Evolutionary conservation across 1,284 basidiomycete species (phyloP).

Genomic region (Porogramme epimiltina): DNA sequence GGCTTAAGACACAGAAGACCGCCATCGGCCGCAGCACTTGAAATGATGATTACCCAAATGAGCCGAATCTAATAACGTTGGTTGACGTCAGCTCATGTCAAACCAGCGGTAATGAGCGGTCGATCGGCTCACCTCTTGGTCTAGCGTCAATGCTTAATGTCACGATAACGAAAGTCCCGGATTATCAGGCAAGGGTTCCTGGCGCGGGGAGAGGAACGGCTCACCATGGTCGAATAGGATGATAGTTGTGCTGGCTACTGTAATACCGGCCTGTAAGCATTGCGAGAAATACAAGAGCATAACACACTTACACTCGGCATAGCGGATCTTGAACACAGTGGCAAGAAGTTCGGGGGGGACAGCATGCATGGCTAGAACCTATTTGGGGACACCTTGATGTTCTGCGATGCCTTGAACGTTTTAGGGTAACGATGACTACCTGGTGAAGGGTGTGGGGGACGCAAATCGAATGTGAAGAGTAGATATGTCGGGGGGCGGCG

Average conservation of each 20-base stretch:
- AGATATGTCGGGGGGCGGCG: too few relatives aligned
- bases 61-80: conserved; percentile 42
- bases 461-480: too few relatives aligned
- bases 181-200: neutral
- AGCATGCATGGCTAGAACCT: too few relatives aligned
- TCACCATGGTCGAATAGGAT: conserved; percentile 22
- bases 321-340: conserved; percentile 17
- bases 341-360: conserved; percentile 13
- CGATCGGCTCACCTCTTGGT: conserved; percentile 45
- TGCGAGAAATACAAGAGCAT: neutral
- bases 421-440: too few relatives aligned
- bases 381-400: too few relatives aligned
- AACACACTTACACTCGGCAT: conserved; percentile 19
- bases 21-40: neutral
- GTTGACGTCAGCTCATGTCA: neutral
- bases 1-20: neutral
- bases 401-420: too few relatives aligned
- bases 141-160: conserved; percentile 54
- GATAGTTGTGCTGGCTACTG: conserved; percentile 20
- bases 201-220: neutral
- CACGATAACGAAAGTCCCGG: too few relatives aligned
- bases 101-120: too few relatives aligned
- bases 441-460: too few relatives aligned
- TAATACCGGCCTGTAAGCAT: neutral
- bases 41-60: conserved; percentile 47